Base-by-base conservation (phyloP, 1,284 basidiomycete genomes). In the Trichosporon ovoides region DNA sequence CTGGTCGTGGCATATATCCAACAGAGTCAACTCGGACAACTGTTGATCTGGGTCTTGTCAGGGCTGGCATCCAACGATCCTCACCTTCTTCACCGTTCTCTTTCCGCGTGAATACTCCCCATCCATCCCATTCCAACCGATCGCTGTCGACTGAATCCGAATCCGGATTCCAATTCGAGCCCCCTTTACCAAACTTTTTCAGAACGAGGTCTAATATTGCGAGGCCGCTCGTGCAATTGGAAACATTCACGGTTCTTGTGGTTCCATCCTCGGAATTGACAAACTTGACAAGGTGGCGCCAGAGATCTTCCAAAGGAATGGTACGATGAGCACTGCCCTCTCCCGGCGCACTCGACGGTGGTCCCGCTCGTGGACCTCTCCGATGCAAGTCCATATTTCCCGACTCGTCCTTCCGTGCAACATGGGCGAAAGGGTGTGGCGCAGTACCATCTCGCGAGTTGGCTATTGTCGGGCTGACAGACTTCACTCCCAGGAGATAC, bases 171-270 rank as follows among this genome's bases (percentile, higher is more conserved):
- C 64, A 73, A 0, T 71, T 73, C 22, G 65, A 62, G 50, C 55
- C 13, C 65, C 85, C 80, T 74, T 91, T 93, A 53, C 85, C 85
- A 68, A 93, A 89, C 75, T 97, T 97, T 72, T 84, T 88, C 60
- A 97, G 78, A 0, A 89, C 91, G 64, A 86, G 85, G 66, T 91
- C 88, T 52, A 96, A 80, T 1, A 96, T 84, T 67, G 96, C 91
- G 1, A 87, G 82, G 4, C 90, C 91, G 36, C 85, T 86, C 1
- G 81, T 80, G 68, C 88, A 92, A 49, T 87, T 84, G 2, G 84
- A 83, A 12, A 91, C 85, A 69, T 93, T 87, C 60, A 97, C 84
- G 0, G 87, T 88, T 46, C 83, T 83, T 20, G 87, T 85, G 54
- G 86, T 77, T 77, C 84, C 77, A 52, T 89, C 88, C 19, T 91